Percentiles rank a stretch among this genome's conserved stretches.
These are phyloP conservation scores for Cyamopsis tetragonoloba DNA, from an alignment of 306 rosid genomes.

Conservation along the genomic window DNA sequence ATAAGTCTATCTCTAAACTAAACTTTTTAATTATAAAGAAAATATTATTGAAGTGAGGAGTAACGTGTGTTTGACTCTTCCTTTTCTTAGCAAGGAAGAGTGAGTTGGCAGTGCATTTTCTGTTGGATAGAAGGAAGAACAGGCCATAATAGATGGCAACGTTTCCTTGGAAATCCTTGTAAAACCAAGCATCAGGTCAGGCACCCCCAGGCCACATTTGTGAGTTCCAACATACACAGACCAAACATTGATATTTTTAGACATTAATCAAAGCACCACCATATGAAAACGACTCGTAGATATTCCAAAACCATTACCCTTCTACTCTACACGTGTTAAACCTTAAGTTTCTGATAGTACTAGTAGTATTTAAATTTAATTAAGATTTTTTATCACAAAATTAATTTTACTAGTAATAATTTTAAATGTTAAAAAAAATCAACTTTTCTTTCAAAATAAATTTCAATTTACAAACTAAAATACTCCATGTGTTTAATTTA, in stretches of 20 bases:
- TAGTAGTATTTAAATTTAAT: too few relatives aligned
- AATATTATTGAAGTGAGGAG: too few relatives aligned
- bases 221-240: constrained; percentile 16
- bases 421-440: too few relatives aligned
- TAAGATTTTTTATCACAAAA: too few relatives aligned
- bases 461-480: too few relatives aligned
- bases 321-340: constrained; percentile 29
- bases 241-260: not conserved
- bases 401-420: too few relatives aligned
- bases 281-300: constrained; percentile 24
- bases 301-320: not conserved
- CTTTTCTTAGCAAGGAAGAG: not conserved
- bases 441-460: too few relatives aligned
- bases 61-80: too few relatives aligned
- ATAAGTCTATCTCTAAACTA: too few relatives aligned
- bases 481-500: too few relatives aligned
- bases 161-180: constrained; percentile 24
- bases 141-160: constrained; percentile 6
- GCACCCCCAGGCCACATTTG: constrained; percentile 14
- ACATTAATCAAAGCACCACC: constrained; percentile 14
- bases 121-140: not conserved
- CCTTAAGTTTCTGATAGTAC: too few relatives aligned
- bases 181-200: not conserved
- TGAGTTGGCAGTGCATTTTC: constrained; percentile 21
- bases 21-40: too few relatives aligned